phyloP scores from a whole-genome alignment of 2,329 filamentous ascomycete species.

The Aspergillus bombycis region DNA sequence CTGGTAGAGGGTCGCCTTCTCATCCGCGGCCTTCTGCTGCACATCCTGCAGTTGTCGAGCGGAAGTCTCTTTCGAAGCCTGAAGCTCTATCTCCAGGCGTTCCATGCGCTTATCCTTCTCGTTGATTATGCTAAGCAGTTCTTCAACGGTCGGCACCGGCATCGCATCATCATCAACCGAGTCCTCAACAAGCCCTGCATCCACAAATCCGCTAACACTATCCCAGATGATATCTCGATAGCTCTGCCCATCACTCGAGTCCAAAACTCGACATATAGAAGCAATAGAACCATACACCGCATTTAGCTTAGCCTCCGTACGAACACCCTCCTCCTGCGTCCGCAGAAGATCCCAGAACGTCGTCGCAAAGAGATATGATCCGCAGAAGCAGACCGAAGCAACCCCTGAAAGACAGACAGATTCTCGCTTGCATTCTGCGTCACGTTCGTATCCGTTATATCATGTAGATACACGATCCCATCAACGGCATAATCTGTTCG shows the following conservation, averaged over 20 bases:
- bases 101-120: neutral
- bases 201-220: neutral
- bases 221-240: neutral
- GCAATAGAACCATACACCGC: neutral
- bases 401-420: neutral
- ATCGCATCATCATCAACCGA: neutral
- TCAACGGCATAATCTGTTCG: neutral
- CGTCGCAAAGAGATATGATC: neutral
- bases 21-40: neutral
- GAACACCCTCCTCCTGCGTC: neutral
- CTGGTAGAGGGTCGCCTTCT: neutral
- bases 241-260: neutral
- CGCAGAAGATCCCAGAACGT: slow-evolving; percentile 3
- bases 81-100: neutral
- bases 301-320: neutral
- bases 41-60: neutral
- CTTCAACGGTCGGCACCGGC: neutral
- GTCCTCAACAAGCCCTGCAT: neutral
- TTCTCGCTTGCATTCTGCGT: neutral
- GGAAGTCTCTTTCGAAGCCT: neutral
- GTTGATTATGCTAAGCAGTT: neutral
- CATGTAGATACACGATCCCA: neutral
- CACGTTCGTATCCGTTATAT: neutral
- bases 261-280: neutral
- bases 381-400: neutral